A percentile compares a stretch with the other conserved stretches of the same genome.
Evolutionary conservation across 345 rosid genomes (phyloP).

Genomic region (Kernera saxatilis): DNA sequence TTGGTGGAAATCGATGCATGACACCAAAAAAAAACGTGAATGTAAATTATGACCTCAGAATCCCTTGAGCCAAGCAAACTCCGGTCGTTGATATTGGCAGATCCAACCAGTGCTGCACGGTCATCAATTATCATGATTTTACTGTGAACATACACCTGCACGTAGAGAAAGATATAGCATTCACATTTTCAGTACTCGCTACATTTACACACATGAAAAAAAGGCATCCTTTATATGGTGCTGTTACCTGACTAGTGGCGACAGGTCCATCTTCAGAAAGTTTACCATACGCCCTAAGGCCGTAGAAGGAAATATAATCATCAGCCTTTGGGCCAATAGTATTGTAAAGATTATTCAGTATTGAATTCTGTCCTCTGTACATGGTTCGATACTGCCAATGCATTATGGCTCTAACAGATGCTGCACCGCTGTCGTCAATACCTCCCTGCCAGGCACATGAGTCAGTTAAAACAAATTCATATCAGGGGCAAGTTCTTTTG

Average conservation of each 20-base stretch:
- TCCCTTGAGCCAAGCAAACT: conserved; percentile 98
- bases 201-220: neutral
- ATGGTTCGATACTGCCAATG: conserved; percentile 99
- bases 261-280: conserved; percentile 83
- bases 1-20: neutral
- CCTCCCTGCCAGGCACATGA: conserved; percentile 66
- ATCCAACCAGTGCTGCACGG: conserved; percentile 63
- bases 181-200: neutral
- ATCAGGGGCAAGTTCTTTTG: neutral
- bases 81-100: conserved; percentile 93
- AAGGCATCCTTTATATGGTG: conserved; percentile 2
- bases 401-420: conserved; percentile 99
- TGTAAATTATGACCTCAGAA: conserved; percentile 69
- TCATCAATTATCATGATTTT: conserved; percentile 93
- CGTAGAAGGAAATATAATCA: conserved; percentile 90
- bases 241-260: conserved; percentile 85
- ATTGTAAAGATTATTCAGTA: conserved; percentile 70
- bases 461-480: neutral
- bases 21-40: neutral
- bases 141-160: conserved; percentile 95
- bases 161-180: conserved; percentile 1
- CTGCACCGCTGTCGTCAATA: conserved; percentile 92
- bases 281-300: conserved; percentile 81
- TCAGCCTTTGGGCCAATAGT: conserved; percentile 68
- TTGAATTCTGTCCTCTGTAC: conserved; percentile 84